Evolutionary conservation across 495 filamentous ascomycete genomes (phyloP).

Genomic region (Lophiostoma macrostomum): DNA sequence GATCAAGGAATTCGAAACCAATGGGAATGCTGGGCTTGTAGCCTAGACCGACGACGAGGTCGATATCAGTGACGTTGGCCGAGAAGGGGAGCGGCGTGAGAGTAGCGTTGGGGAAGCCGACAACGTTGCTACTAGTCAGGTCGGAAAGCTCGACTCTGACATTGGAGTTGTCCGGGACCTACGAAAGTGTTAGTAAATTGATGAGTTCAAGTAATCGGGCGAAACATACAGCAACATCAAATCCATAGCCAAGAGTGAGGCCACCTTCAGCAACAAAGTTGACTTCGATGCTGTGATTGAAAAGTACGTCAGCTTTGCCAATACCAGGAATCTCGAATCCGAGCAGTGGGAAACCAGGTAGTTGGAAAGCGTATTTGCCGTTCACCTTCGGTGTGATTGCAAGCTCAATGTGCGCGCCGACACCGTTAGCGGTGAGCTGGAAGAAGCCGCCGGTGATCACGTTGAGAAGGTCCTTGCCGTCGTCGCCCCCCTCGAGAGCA

Average conservation of each 20-base stretch:
- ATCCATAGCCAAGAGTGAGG: too few relatives aligned
- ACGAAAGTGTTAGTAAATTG: background rate
- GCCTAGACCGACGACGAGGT: constrained; percentile 6
- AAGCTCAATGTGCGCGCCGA: constrained; percentile 26
- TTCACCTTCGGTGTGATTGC: constrained; percentile 6
- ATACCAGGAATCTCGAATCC: constrained; percentile 28
- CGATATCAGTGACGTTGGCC: constrained; percentile 14
- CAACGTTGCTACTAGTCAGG: constrained; percentile 6
- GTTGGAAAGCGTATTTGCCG: constrained; percentile 2
- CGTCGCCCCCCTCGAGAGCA: background rate
- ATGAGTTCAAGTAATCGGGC: background rate
- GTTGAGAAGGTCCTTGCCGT: background rate
- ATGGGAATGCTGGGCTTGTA: constrained; percentile 23
- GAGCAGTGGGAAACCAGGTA: constrained; percentile 15
- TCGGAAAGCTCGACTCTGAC: constrained; percentile 19
- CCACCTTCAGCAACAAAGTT: too few relatives aligned
- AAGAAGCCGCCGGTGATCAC: constrained; percentile 25
- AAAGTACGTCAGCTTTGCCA: constrained; percentile 24
- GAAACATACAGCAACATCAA: constrained; percentile 22
- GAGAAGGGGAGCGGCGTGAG: constrained; percentile 23
- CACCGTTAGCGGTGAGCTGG: constrained; percentile 12
- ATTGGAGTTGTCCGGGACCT: constrained; percentile 23
- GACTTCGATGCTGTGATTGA: constrained; percentile 18
- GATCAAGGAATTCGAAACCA: constrained; percentile 23
- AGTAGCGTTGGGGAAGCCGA: constrained; percentile 14